Evolutionary conservation across 176 grass and related monocot genomes (phyloP).

Genomic region (Elymus sibiricus): DNA sequence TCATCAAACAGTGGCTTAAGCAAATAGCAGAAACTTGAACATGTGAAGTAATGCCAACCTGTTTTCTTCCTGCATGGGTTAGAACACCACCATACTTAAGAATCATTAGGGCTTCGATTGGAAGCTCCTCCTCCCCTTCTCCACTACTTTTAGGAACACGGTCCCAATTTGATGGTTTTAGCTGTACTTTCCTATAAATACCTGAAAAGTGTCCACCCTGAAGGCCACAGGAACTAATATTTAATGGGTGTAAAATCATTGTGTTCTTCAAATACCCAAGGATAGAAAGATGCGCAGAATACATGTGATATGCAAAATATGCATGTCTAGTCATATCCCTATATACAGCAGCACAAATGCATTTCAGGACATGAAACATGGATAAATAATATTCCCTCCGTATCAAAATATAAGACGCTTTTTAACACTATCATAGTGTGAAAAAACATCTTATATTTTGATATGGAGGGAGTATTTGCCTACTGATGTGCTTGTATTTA

Average conservation of each 20-base stretch:
- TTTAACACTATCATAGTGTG: no score
- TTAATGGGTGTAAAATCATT: constrained; percentile 12
- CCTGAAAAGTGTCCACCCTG: constrained; percentile 99
- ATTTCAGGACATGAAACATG: neutral
- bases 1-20: neutral
- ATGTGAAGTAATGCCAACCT: constrained; percentile 44
- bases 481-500: constrained; percentile 7
- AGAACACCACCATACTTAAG: constrained; percentile 95
- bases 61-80: constrained; percentile 98
- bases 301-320: neutral
- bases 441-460: no score
- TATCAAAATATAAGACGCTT: no score
- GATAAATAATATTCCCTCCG: neutral
- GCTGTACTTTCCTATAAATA: constrained; percentile 94
- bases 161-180: constrained; percentile 89
- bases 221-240: constrained; percentile 27
- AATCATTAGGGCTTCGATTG: constrained; percentile 91
- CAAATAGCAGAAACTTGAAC: neutral
- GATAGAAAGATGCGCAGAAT: constrained; percentile 1
- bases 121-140: constrained; percentile 63
- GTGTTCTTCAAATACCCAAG: neutral
- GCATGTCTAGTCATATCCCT: constrained; percentile 16
- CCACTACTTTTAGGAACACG: constrained; percentile 51
- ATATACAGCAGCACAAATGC: neutral
- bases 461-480: neutral